Evolutionary conservation across 345 rosid species (phyloP), one percentile per base, ranked within the genome.

Genomic region (Citrus glauca): DNA sequence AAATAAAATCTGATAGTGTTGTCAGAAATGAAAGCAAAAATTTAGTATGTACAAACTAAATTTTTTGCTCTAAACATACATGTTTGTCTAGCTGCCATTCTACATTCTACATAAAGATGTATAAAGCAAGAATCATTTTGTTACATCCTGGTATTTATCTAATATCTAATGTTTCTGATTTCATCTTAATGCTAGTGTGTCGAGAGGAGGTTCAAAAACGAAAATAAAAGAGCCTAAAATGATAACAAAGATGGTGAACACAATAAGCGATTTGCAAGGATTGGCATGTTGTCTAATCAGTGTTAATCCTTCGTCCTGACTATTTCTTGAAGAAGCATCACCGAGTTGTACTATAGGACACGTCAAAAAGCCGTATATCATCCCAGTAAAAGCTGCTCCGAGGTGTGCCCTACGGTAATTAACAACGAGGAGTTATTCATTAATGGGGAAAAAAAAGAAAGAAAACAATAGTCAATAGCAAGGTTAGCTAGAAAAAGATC

Each of bases 341-440:
- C 86, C 93, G 69, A 93, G 28, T 82, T 93, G 95, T 14, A 91
- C 73, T 1, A 80, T 85, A 2, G 95, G 89, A 71, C 93, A 89
- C 4, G 92, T 89, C 79, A 93, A 83, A 80, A 74, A 90, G 13
- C 95, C 95, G 2, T 91, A 90, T 59, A 77, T 75, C 5, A 90
- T 82, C 20, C 98, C 98, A 0, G 89, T 86, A 28, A 88, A 53
- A 11, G 84, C 87, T 74, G 98, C 94, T 78, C 98, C 98, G 0
- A 92, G 63, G 78, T 95, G 97, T 60, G 95, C 82, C 98, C 98
- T 95, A 83, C 65, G 76, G 65, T 72, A 57, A 16, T 79, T 30
- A 53, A 63, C 56, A 30, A 59, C 4, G 37, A 28, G 27, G 13
- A 38, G 11, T 14, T 33, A 3, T 25, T n/a, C 11, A 24, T 24